Conservation (phyloP, 805 yeast genomes). For the Cyberlindnera japonica region DNA sequence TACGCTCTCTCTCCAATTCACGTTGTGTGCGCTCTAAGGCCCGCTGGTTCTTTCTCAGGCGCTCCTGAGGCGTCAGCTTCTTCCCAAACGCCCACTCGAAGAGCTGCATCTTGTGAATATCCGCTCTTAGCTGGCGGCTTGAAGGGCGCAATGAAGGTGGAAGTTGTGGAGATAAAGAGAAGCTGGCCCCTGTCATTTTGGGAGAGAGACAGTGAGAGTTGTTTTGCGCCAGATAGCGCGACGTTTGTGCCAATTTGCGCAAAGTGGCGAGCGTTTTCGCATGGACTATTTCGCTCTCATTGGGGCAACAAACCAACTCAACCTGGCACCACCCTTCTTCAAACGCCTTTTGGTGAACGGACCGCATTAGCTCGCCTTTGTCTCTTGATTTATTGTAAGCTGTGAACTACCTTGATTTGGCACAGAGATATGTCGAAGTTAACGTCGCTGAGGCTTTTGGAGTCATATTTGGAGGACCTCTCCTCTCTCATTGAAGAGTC, state of each 20-base stretch:
- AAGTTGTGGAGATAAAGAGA: not conserved
- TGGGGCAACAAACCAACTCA: too few relatives aligned
- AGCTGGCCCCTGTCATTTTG: too few relatives aligned
- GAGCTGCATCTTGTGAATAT: constrained; percentile 55
- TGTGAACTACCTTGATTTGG: not conserved
- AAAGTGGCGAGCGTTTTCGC: not conserved
- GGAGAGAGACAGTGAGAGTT: too few relatives aligned
- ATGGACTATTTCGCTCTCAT: not conserved
- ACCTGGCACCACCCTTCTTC: too few relatives aligned
- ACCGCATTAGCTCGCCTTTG: too few relatives aligned
- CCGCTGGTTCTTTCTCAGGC: constrained; percentile 91
- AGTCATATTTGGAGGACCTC: constrained; percentile 28
- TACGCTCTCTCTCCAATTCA: constrained; percentile 84
- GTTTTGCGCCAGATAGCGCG: too few relatives aligned
- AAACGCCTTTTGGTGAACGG: too few relatives aligned
- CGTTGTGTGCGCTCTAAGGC: constrained; percentile 93
- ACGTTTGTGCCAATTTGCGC: not conserved
- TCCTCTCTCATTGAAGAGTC: constrained; percentile 24
- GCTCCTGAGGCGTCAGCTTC: constrained; percentile 89
- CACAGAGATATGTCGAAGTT: constrained; percentile 17
- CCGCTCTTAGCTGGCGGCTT: too few relatives aligned
- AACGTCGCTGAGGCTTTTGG: constrained; percentile 24
- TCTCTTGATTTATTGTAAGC: not conserved
- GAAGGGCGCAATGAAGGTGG: too few relatives aligned
- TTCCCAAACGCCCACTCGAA: constrained; percentile 97